Conservation (phyloP, 2,329 filamentous ascomycete species). For the Teratosphaeriaceae sp. region DNA sequence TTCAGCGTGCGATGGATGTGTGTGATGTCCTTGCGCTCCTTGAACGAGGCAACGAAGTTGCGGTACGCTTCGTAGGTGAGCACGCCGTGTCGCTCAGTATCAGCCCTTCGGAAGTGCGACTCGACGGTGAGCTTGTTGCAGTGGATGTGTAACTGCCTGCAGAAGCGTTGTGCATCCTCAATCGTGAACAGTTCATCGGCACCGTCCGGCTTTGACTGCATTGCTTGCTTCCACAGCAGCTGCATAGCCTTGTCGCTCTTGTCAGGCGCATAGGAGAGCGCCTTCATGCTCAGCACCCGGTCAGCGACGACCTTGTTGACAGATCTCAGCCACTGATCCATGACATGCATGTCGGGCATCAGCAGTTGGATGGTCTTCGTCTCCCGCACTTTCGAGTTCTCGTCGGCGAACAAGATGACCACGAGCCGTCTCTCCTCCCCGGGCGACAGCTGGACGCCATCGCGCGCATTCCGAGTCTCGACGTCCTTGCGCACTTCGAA, state of each 20-base stretch:
- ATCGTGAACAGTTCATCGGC: constrained; percentile 70
- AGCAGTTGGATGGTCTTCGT: constrained; percentile 83
- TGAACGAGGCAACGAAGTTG: constrained; percentile 74
- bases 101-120: constrained; percentile 66
- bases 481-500: constrained; percentile 78
- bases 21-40: constrained; percentile 74
- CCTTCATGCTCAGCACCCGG: constrained; percentile 83
- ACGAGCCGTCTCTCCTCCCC: constrained; percentile 70
- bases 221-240: constrained; percentile 68
- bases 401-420: constrained; percentile 79
- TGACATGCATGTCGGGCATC: constrained; percentile 64
- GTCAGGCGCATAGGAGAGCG: constrained; percentile 68
- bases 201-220: constrained; percentile 57
- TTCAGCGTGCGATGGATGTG: constrained; percentile 59
- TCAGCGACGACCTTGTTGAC: constrained; percentile 79
- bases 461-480: constrained; percentile 81
- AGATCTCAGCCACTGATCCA: constrained; percentile 75
- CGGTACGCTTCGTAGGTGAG: constrained; percentile 78
- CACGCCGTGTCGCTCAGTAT: constrained; percentile 55
- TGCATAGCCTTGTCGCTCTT: constrained; percentile 68
- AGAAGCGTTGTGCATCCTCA: constrained; percentile 71
- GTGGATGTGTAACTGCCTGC: constrained; percentile 87
- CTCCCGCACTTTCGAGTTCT: constrained; percentile 62
- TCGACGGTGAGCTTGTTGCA: constrained; percentile 69
- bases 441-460: constrained; percentile 68